Base-by-base conservation (phyloP, 257 asterid genomes). In the Primulina tabacum region DNA sequence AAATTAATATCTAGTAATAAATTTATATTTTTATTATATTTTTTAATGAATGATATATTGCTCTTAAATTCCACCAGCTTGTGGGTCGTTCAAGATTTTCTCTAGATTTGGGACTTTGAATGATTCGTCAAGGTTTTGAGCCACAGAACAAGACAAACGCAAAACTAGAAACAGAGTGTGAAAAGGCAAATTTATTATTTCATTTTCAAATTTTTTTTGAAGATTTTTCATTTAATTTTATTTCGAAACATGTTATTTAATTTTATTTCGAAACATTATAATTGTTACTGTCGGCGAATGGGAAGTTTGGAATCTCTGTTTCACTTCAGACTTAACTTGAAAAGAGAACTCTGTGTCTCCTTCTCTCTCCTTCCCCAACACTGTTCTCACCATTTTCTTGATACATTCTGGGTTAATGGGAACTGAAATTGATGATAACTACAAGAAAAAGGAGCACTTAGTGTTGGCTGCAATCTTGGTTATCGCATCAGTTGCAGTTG, bases 401-500 rank as follows among this genome's bases (percentile, higher is more conserved):
- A 67, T 55, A 10, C 14, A 33, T 38, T 59, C 59, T 38, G 50
- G 60, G 47, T 35, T 69, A 70, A 89, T 85, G 95, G 96, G 80
- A 84, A 73, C 81, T 8, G 78, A 75, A 69, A 82, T 60, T 73
- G 84, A 75, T 8, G 86, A 78, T 18, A 76, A 73, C n/a, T 85
- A 80, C 87, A 82, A 75, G 84, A 88, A 80, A 71, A 80, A 77
- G 73, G 97, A 87, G 82, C 86, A 65, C 73, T 62, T 73, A 8
- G 90, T 73, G 61, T 61, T 85, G 69, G 80, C 79, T 24, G 76
- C 78, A n/a, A 68, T 87, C 73, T 71, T 90, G n/a, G 76, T 85
- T 7, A 67, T 85, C 67, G 96, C 98, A 53, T 80, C 93, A 20
- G 56, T 83, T 18, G 84, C 96, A 60, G 69, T 90, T 77, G 84